Conservation (phyloP, 2,329 filamentous ascomycete species). For the Paracoccidioides lutzii region DNA sequence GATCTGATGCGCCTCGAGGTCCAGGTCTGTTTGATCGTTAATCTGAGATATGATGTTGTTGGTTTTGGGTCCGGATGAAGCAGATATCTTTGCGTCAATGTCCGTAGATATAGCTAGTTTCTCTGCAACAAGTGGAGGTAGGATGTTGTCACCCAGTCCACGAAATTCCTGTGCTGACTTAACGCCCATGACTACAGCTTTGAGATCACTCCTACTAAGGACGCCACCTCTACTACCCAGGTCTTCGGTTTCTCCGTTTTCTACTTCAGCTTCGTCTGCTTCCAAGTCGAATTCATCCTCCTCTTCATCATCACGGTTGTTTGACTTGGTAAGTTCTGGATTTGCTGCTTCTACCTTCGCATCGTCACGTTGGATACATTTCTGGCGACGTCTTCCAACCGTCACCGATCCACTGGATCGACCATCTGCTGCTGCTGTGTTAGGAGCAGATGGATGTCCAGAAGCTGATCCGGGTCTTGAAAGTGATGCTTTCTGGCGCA, state of each 20-base stretch:
- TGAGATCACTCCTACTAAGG: conserved; percentile 30
- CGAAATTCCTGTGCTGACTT: conserved; percentile 30
- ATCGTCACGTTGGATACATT: conserved; percentile 15
- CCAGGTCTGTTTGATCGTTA: conserved; percentile 6
- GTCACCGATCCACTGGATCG: neutral
- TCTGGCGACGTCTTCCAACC: conserved; percentile 12
- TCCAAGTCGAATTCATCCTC: conserved; percentile 16
- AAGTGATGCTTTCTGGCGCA: conserved; percentile 22
- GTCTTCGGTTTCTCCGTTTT: conserved; percentile 17
- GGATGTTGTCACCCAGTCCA: conserved; percentile 27
- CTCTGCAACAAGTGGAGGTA: conserved; percentile 20
- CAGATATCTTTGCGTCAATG: neutral
- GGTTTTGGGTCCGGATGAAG: neutral
- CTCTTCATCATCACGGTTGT: conserved; percentile 15
- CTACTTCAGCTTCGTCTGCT: conserved; percentile 12
- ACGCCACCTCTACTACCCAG: conserved; percentile 33
- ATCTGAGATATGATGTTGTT: neutral
- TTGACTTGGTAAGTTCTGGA: conserved; percentile 4
- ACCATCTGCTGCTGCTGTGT: neutral
- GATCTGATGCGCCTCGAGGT: conserved; percentile 7
- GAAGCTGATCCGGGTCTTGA: neutral
- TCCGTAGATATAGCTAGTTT: conserved; percentile 11
- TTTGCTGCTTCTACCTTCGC: conserved; percentile 15
- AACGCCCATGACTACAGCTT: conserved; percentile 26
- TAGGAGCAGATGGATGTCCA: conserved; percentile 12